Conservation (phyloP, 1,284 basidiomycete species). For the Paramarasmius palmivorus region DNA sequence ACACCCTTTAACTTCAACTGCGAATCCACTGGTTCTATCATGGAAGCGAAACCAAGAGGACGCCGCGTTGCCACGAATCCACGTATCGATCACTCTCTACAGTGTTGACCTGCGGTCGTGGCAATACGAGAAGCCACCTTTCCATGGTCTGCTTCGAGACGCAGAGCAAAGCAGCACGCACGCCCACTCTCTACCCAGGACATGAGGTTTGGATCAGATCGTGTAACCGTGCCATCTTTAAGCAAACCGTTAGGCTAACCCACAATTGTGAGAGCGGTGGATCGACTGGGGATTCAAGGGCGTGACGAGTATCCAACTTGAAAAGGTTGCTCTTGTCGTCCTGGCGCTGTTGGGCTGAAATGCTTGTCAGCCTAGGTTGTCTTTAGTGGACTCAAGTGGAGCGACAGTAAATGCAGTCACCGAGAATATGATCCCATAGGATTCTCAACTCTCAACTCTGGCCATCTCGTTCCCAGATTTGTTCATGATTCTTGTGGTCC, state of each 20-base stretch:
- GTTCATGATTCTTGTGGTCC: neutral
- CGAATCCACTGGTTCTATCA: neutral
- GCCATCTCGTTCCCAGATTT: neutral
- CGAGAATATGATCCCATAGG: neutral
- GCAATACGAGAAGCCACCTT: neutral
- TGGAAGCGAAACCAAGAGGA: neutral
- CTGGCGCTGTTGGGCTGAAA: too few relatives aligned
- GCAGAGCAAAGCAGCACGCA: neutral
- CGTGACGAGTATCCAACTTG: too few relatives aligned
- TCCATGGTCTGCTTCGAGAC: neutral
- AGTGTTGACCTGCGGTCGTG: neutral
- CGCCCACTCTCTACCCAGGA: neutral
- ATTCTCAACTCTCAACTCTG: neutral
- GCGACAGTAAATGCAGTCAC: neutral
- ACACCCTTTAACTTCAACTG: slow-evolving; percentile 2
- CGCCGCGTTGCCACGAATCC: neutral
- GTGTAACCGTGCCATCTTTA: too few relatives aligned
- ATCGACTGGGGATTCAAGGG: neutral
- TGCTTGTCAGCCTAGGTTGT: too few relatives aligned
- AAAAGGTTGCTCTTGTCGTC: too few relatives aligned
- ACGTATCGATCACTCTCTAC: neutral
- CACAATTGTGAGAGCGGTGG: neutral
- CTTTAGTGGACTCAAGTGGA: too few relatives aligned
- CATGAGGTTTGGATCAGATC: too few relatives aligned
- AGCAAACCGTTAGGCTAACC: too few relatives aligned